Base-by-base conservation (phyloP, 2,329 filamentous ascomycete genomes). In the Calcarisporium arbuscula region DNA sequence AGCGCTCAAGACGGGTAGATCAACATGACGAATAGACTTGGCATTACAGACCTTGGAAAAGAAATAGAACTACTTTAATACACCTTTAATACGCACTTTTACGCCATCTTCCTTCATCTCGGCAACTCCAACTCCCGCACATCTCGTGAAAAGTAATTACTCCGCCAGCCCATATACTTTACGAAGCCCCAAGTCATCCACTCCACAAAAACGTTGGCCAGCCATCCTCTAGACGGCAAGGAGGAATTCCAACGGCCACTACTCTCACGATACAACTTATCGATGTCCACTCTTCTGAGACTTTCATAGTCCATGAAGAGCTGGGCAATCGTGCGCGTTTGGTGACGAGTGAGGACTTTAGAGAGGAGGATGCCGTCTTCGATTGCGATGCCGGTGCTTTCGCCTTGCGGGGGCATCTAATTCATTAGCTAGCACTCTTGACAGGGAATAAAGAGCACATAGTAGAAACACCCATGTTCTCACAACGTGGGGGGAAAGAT, bases 341-440 rank as follows among this genome's bases (percentile, higher is more conserved):
- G 25, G 16, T 39, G 38, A 4, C 43, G 39, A 9, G 32, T 32
- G 8, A 56, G 38, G 12, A 57, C 41, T 20, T 48, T 49, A 12
- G 67, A 60, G 48, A 72, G 62, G 34, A 72, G 48, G 22, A 70
- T 63, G 3, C 62, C 68, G 45, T 72, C 68, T 49, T 72, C 68
- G 41, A 72, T 70, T 8, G 70, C 65, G 21, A 72, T 63, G 12
- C 68, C 68, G 5, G 67, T 70, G 20, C 57, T 60, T 41, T 71
- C 67, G 9, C 68, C 68, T 38, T 70, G 66, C 4, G 68, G 67
- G 4, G 67, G 65, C 67, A 71, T 71, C 51, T 56, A 25, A 15
- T 17, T 19, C 10, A 12, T 5, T 28, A 19, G 10, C 14, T 25
- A 25, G 22, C 22, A 25, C 10, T 14, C 22, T 27, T 12, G 19